A percentile compares a stretch with the other conserved stretches of the same genome.
Evolutionary conservation across 345 rosid species (phyloP).

Genomic region (Abelmoschus esculentus): DNA sequence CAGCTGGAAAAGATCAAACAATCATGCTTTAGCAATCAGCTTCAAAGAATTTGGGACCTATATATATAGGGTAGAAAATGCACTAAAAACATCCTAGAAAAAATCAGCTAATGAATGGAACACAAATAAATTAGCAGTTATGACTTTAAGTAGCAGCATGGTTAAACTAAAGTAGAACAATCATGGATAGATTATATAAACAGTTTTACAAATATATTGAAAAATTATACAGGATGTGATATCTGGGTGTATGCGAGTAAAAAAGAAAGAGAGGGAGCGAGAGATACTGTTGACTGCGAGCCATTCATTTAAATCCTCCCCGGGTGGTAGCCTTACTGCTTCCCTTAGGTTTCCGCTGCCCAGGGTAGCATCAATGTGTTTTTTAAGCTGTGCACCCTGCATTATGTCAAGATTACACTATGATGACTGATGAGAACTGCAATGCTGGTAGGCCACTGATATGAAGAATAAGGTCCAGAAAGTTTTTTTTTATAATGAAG

Average conservation of each 20-base stretch:
- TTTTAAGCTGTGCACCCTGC: conserved; percentile 96
- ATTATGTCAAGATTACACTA: conserved; percentile 8
- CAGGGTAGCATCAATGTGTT: conserved; percentile 94
- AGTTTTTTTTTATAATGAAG: conserved; percentile 5
- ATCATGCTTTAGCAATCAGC: conserved; percentile 19
- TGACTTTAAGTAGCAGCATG: neutral
- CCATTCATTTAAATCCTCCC: conserved; percentile 95
- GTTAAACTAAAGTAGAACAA: neutral
- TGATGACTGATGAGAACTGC: conserved; percentile 3
- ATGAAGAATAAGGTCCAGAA: neutral
- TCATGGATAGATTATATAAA: conserved; percentile 3
- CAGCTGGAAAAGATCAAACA: conserved; percentile 56
- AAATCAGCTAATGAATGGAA: neutral
- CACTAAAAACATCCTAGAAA: neutral
- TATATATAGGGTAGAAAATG: no score
- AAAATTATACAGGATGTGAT: neutral
- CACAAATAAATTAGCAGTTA: neutral
- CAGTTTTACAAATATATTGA: neutral
- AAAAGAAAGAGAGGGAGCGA: conserved; percentile 11
- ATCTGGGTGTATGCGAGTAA: neutral
- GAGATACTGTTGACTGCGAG: conserved; percentile 72
- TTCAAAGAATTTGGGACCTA: no score
- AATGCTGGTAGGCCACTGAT: neutral
- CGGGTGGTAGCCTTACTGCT: conserved; percentile 98
- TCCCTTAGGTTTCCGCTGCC: conserved; percentile 98